Base-by-base conservation (phyloP, 352 stramenopile species). In the Globisporangium parvum region DNA sequence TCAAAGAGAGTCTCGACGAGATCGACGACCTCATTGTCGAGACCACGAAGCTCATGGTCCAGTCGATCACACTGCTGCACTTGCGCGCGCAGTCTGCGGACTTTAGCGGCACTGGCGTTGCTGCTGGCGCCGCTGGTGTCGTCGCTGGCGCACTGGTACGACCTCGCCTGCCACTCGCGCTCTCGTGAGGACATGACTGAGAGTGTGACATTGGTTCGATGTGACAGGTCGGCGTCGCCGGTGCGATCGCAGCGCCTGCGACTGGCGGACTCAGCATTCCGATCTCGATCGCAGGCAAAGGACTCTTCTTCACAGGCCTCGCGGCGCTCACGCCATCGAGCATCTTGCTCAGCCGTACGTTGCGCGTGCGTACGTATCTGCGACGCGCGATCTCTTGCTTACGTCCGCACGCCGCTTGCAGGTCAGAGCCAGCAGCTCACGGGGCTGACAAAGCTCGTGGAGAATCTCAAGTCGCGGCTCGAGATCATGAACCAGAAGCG, bases 401-500 rank as follows among this genome's bases (percentile, higher is more conserved):
- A 42, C 23, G 3, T 20, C 14, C 18, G 23, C 24, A 18, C 8
- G 10, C 10, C 20, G 20, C 26, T 20, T 42, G 31, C 62, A 94
- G 85, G 81, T 26, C 85, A 95, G 70, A 88, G 75, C 60, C 80
- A 91, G 57, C 85, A 95, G 55, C 73, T 95, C 18, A 66, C 70
- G 35, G 85, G 85, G 1, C 62, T 95, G 26, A 75, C 79, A n/a
- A 82, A 74, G 42, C 62, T 95, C 10, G 72, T 89, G 1, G 80
- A 91, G 53, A 80, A 87, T 44, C 71, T 95, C 47, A 95, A 95
- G 62, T 77, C 79, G 1, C 85, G 80, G 31, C 67, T 95, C 1
- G 85, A 91, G 59, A 95, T 93, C 28, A 87, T 95, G 77, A 87
- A 81, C 58, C 80, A 90, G 59, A 90, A 90, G 51, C 75, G 82